phyloP scores from a whole-genome alignment of 1,284 basidiomycete genomes.

The Mycena citricolor region DNA sequence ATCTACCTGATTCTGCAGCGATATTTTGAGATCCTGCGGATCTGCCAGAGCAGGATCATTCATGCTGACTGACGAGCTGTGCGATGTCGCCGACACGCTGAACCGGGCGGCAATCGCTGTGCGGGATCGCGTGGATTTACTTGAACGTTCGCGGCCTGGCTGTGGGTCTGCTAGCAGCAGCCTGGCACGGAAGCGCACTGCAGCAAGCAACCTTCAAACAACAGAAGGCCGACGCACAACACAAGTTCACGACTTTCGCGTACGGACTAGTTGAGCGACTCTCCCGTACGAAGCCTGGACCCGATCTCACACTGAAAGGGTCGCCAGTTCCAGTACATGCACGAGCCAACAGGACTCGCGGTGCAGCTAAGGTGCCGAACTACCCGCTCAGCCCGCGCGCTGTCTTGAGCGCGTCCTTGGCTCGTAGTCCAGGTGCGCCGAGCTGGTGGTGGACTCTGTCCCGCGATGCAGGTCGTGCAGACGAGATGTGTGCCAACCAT shows the following conservation, averaged over 20 bases:
- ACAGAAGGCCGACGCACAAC: slow-evolving; percentile 29
- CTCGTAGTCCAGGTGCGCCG: no score
- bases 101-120: slow-evolving; percentile 4
- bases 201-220: slow-evolving; percentile 33
- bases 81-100: slow-evolving; percentile 16
- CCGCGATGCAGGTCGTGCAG: no score
- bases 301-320: no score
- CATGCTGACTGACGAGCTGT: slow-evolving; percentile 18
- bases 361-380: slow-evolving; percentile 23
- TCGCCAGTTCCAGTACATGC: slow-evolving; percentile 22
- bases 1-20: slow-evolving; percentile 27
- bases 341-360: slow-evolving; percentile 18
- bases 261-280: no score
- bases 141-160: no score
- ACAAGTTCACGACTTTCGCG: slow-evolving; percentile 30
- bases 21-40: slow-evolving; percentile 22
- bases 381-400: slow-evolving; percentile 24
- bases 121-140: no score
- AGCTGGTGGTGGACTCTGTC: no score
- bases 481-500: no score
- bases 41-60: slow-evolving; percentile 12
- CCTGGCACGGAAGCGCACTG: slow-evolving; percentile 25
- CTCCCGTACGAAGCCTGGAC: no score
- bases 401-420: no score
- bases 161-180: no score